Conservation (phyloP, 1,284 basidiomycete genomes). For the Afroboletus lepidellus region DNA sequence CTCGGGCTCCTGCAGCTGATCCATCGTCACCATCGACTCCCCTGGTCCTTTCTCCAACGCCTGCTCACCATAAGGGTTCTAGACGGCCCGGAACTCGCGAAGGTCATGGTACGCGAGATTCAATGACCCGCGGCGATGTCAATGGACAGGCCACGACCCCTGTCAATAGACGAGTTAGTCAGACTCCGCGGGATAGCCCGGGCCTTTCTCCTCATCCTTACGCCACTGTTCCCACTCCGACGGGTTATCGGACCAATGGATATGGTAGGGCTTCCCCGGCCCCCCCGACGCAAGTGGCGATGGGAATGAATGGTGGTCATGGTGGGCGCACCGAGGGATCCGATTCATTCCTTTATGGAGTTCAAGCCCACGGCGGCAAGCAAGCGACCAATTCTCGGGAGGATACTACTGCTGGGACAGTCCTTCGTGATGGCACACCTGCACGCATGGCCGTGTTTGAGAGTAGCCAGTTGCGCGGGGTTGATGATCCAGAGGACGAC, state of each 20-base stretch:
- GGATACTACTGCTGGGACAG: slow-evolving; percentile 43
- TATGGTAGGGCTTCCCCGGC: slow-evolving; percentile 62
- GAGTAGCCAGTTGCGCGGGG: slow-evolving; percentile 49
- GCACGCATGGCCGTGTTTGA: slow-evolving; percentile 56
- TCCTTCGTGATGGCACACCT: slow-evolving; percentile 33
- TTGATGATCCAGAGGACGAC: slow-evolving; percentile 32
- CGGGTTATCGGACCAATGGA: slow-evolving; percentile 48
- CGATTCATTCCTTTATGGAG: slow-evolving; percentile 60
- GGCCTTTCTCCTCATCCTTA: slow-evolving; percentile 65
- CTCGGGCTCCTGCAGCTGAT: slow-evolving; percentile 41
- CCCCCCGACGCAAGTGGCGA: slow-evolving; percentile 32
- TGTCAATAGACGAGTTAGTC: slow-evolving; percentile 61
- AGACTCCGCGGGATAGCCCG: slow-evolving; percentile 50
- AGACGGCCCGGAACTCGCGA: slow-evolving; percentile 48
- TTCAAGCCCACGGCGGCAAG: slow-evolving; percentile 44
- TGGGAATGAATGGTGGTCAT: slow-evolving; percentile 38
- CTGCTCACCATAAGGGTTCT: slow-evolving; percentile 57
- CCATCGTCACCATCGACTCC: slow-evolving; percentile 51
- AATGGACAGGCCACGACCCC: slow-evolving; percentile 65
- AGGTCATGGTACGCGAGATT: slow-evolving; percentile 44
- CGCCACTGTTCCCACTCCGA: slow-evolving; percentile 56
- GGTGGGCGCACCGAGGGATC: slow-evolving; percentile 47
- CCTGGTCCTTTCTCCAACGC: slow-evolving; percentile 60
- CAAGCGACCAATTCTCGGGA: slow-evolving; percentile 48
- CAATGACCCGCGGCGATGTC: slow-evolving; percentile 43